Evolutionary conservation across 140 eudicot genomes (phyloP).

Genomic region (Senecio squalidus): DNA sequence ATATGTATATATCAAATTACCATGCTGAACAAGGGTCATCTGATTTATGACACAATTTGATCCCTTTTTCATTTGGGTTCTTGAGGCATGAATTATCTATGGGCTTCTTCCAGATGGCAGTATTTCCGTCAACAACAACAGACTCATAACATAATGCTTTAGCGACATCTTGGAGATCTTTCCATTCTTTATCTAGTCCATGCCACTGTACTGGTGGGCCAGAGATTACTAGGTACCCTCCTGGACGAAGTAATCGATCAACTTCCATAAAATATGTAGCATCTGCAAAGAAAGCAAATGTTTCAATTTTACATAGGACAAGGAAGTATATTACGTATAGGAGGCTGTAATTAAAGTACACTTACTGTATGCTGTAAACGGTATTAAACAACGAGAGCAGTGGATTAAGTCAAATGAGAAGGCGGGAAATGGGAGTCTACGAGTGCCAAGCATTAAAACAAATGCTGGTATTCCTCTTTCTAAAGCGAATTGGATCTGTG

Average conservation of each 20-base stretch:
- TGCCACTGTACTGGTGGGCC: conserved; percentile 99
- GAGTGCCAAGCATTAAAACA: conserved; percentile 99
- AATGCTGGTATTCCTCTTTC: conserved; percentile 98
- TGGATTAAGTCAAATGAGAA: conserved; percentile 89
- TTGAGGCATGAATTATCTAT: conserved; percentile 63
- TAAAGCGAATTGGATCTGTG: conserved; percentile 94
- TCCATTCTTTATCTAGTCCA: conserved; percentile 91
- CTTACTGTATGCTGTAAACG: conserved; percentile 94
- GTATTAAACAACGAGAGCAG: conserved; percentile 94
- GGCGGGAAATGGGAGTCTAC: conserved; percentile 87
- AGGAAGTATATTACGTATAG: conserved; percentile 1
- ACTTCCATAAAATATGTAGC: conserved; percentile 93
- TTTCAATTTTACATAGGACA: not conserved
- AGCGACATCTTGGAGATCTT: conserved; percentile 87
- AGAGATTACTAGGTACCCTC: conserved; percentile 90
- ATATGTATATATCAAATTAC: conserved; percentile 27
- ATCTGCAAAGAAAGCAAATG: conserved; percentile 44
- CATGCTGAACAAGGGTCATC: conserved; percentile 92
- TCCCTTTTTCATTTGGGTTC: conserved; percentile 61
- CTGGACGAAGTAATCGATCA: conserved; percentile 92
- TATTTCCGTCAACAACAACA: conserved; percentile 90
- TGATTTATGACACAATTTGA: conserved; percentile 61
- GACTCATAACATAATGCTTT: conserved; percentile 89
- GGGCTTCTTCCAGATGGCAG: conserved; percentile 94
- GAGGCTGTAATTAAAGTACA: not conserved